A percentile compares a stretch with the other conserved stretches of the same genome.
phyloP scores from a whole-genome alignment of 1,284 basidiomycete genomes.

The Cryptococcus hybrid region DNA sequence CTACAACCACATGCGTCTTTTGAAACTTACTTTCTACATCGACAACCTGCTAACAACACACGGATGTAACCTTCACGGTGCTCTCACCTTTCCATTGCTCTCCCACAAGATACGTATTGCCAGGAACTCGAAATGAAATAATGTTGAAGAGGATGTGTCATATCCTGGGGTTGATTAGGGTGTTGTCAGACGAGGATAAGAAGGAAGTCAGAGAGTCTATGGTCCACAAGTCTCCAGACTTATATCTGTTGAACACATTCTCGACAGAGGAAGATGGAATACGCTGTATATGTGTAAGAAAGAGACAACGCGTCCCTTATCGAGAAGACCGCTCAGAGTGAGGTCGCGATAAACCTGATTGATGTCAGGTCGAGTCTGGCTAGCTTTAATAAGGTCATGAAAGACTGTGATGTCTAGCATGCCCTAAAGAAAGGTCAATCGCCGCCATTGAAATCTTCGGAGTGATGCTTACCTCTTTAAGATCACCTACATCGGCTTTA shows the following conservation, averaged over 20 bases:
- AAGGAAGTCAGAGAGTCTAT: conserved; percentile 62
- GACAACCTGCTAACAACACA: conserved; percentile 83
- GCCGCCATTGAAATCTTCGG: not conserved
- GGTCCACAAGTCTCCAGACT: conserved; percentile 23
- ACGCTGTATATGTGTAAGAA: conserved; percentile 67
- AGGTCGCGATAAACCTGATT: conserved; percentile 64
- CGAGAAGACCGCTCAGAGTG: conserved; percentile 52
- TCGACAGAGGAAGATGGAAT: conserved; percentile 43
- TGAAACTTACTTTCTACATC: conserved; percentile 77
- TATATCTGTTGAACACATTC: conserved; percentile 25
- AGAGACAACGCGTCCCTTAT: conserved; percentile 59
- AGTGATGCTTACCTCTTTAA: conserved; percentile 61
- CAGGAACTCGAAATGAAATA: conserved; percentile 95
- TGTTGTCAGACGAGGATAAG: conserved; percentile 67
- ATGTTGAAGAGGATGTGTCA: conserved; percentile 79
- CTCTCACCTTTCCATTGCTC: conserved; percentile 91
- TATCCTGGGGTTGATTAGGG: conserved; percentile 59
- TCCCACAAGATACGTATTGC: conserved; percentile 96
- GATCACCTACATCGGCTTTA: conserved; percentile 25
- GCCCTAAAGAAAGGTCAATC: conserved; percentile 14
- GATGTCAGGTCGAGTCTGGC: conserved; percentile 81
- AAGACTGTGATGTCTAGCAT: conserved; percentile 78
- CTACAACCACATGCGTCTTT: not conserved
- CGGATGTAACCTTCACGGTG: conserved; percentile 93
- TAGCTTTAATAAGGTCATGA: conserved; percentile 75